Evolutionary conservation across 2,329 filamentous ascomycete genomes (phyloP).

Genomic region (Hypoxylon sp.): DNA sequence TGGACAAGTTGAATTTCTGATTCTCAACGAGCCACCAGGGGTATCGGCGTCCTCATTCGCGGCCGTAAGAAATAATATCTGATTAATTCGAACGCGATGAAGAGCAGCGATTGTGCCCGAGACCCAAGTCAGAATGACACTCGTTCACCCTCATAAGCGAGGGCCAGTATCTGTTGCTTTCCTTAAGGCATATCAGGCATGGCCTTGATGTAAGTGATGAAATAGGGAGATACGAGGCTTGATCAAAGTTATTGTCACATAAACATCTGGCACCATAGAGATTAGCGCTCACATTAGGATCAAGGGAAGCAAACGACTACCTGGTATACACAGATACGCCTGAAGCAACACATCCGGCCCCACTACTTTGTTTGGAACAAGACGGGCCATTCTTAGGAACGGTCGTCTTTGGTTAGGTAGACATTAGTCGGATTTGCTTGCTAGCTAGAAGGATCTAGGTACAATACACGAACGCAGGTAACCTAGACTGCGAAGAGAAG

Average conservation of each 20-base stretch:
- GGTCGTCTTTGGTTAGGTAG: background rate
- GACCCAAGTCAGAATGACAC: too few species aligned
- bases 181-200: too few species aligned
- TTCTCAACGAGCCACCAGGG: background rate
- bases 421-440: background rate
- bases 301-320: background rate
- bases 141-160: too few species aligned
- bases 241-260: background rate
- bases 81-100: too few species aligned
- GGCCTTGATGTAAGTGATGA: background rate
- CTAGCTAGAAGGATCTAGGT: background rate
- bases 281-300: background rate
- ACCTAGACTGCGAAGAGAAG: conserved; percentile 11
- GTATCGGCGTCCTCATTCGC: background rate
- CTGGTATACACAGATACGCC: background rate
- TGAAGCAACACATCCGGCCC: background rate
- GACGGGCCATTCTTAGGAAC: background rate
- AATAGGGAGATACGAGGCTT: background rate
- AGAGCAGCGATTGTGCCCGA: too few species aligned
- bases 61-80: background rate
- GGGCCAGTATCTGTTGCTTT: too few species aligned
- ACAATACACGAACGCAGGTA: conserved; percentile 6
- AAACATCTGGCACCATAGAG: background rate
- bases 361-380: background rate
- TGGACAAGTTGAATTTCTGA: background rate